Evolutionary conservation across 371 early-diverging fungal genomes (phyloP).

Genomic region (Syncephalastrum monosporum): DNA sequence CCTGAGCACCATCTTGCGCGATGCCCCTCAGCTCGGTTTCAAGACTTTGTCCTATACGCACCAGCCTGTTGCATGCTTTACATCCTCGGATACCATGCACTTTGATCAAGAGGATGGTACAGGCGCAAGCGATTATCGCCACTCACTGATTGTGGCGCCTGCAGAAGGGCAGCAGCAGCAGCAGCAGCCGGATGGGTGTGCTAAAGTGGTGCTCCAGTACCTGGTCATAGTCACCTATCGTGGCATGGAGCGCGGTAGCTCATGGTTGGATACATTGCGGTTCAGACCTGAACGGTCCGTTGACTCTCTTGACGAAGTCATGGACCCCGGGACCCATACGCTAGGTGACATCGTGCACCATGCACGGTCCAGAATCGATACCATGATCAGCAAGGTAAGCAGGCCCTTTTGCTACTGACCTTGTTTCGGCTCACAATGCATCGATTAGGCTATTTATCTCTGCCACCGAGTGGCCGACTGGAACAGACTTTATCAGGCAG

Average conservation of each 20-base stretch:
- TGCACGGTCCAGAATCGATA: constrained; percentile 33
- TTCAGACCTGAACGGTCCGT: constrained; percentile 18
- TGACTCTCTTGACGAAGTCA: constrained; percentile 25
- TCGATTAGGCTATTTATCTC: constrained; percentile 23
- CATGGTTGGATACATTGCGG: constrained; percentile 24
- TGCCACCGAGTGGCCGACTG: constrained; percentile 35
- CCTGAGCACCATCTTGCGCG: constrained; percentile 65
- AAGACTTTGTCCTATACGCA: constrained; percentile 19
- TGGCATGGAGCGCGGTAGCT: constrained; percentile 19
- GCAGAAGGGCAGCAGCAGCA: constrained; percentile 14
- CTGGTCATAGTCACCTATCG: constrained; percentile 35
- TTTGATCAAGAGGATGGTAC: constrained; percentile 16
- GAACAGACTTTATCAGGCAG: constrained; percentile 32
- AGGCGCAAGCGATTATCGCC: constrained; percentile 3
- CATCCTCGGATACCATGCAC: constrained; percentile 28
- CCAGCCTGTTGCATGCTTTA: constrained; percentile 35
- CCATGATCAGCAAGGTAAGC: constrained; percentile 32
- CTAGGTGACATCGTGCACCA: constrained; percentile 28
- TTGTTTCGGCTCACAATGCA: constrained; percentile 1
- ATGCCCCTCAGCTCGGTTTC: constrained; percentile 66
- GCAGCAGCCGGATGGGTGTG: constrained; percentile 6
- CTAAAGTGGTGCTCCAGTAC: constrained; percentile 26
- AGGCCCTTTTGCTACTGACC: neutral
- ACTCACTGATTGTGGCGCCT: constrained; percentile 3
- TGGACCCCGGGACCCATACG: constrained; percentile 22